A percentile compares a stretch with the other conserved stretches of the same genome.
phyloP scores from a whole-genome alignment of 75 land plant genomes.

The Cupressus sempervirens region DNA sequence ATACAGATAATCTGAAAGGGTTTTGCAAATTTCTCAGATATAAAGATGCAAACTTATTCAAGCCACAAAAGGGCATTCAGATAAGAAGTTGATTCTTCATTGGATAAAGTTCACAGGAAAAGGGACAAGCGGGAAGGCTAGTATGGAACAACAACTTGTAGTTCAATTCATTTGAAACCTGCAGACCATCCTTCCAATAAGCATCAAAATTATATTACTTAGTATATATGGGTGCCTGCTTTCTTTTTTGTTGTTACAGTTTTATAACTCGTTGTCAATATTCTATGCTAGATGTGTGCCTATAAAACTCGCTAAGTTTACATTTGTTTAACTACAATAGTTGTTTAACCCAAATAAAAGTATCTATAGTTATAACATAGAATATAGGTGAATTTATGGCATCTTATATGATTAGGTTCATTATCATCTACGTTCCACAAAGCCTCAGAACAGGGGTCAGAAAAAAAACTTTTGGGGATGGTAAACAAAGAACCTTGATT shows the following conservation, averaged over 20 bases:
- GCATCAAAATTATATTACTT: neutral
- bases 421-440: neutral
- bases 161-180: neutral
- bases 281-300: neutral
- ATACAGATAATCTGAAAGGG: neutral
- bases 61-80: neutral
- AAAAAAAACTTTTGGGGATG: no score
- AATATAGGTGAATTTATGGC: neutral
- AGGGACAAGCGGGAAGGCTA: neutral
- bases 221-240: neutral
- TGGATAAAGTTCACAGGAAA: neutral
- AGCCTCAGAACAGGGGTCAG: no score
- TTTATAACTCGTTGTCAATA: neutral
- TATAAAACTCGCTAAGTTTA: no score
- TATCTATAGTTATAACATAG: neutral
- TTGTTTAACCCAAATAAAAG: neutral
- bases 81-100: neutral
- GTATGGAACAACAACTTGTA: neutral
- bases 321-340: neutral
- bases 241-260: neutral
- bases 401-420: neutral
- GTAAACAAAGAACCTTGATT: no score
- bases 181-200: neutral
- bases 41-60: neutral
- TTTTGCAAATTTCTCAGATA: neutral